Evolutionary conservation across 192 early-diverging fungal genomes (phyloP).

Genomic region (Umbelopsis ramanniana): DNA sequence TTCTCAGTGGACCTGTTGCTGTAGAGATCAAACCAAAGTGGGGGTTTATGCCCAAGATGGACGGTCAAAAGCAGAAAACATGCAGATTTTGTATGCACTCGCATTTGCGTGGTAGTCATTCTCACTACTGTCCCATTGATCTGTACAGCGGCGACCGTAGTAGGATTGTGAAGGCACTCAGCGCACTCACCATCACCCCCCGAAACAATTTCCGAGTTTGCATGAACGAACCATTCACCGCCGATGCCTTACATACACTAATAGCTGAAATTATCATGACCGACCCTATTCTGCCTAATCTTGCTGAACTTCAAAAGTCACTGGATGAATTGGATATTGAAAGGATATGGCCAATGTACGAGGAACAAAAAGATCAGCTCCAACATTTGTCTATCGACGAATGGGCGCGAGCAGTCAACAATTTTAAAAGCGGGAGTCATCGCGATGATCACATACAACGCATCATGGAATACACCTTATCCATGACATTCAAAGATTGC

Average conservation of each 20-base stretch:
- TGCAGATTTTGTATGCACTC: slow-evolving; percentile 79
- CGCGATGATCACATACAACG: slow-evolving; percentile 23
- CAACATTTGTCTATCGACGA: slow-evolving; percentile 23
- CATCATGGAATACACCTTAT: slow-evolving; percentile 39
- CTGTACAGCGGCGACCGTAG: slow-evolving; percentile 49
- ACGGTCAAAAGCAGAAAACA: slow-evolving; percentile 48
- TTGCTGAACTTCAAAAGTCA: slow-evolving; percentile 44
- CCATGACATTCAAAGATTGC: slow-evolving; percentile 45
- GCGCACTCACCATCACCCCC: slow-evolving; percentile 28
- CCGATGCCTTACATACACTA: slow-evolving; percentile 26
- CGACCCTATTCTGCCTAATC: slow-evolving; percentile 45
- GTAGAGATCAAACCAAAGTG: slow-evolving; percentile 61
- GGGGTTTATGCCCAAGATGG: slow-evolving; percentile 58
- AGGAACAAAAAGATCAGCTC: background rate
- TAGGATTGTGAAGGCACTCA: slow-evolving; percentile 45
- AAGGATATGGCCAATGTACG: slow-evolving; percentile 33
- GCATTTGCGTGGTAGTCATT: slow-evolving; percentile 38
- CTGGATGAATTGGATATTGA: slow-evolving; percentile 60
- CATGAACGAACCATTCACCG: slow-evolving; percentile 34
- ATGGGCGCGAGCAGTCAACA: slow-evolving; percentile 34
- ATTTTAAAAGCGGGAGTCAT: background rate
- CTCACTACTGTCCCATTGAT: slow-evolving; percentile 65
- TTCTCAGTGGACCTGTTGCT: background rate
- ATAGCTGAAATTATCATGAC: slow-evolving; percentile 42
- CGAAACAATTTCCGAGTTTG: slow-evolving; percentile 54